phyloP scores from a whole-genome alignment of 176 grass and related monocot genomes.

The Triticum monococcum region DNA sequence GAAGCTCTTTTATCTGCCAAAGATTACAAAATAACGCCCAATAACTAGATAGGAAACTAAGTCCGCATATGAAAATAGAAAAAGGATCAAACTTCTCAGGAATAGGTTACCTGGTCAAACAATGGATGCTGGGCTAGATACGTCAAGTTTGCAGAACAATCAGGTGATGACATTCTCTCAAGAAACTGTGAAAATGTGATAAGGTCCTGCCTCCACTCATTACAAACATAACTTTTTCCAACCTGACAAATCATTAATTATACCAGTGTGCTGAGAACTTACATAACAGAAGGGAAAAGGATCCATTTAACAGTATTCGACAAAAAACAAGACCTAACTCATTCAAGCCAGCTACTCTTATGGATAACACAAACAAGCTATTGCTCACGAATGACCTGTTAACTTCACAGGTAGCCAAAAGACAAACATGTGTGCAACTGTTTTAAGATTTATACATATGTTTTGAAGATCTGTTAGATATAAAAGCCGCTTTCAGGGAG shows the following conservation, averaged over 20 bases:
- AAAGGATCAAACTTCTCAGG: background rate
- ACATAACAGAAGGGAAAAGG: constrained; percentile 1
- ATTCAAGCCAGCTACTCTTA: background rate
- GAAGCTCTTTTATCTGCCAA: constrained; percentile 80
- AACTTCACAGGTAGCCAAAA: background rate
- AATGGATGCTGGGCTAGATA: constrained; percentile 89
- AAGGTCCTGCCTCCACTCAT: constrained; percentile 87
- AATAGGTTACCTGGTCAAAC: constrained; percentile 75
- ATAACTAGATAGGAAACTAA: constrained; percentile 14
- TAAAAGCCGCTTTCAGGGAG: background rate
- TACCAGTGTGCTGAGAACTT: constrained; percentile 16
- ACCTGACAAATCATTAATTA: constrained; percentile 55
- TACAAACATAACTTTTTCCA: constrained; percentile 69
- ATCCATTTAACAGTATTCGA: background rate
- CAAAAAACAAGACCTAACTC: constrained; percentile 2
- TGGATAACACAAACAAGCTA: background rate
- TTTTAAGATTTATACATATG: constrained; percentile 6
- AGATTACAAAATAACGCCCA: constrained; percentile 12
- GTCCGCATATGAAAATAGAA: background rate
- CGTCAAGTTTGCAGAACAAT: constrained; percentile 49
- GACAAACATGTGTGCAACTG: background rate
- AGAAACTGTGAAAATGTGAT: constrained; percentile 93
- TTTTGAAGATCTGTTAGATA: background rate
- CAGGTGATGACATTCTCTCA: constrained; percentile 60
- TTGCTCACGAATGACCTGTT: background rate